Base-by-base conservation (phyloP, 805 yeast genomes). In the Candida tammaniensis region DNA sequence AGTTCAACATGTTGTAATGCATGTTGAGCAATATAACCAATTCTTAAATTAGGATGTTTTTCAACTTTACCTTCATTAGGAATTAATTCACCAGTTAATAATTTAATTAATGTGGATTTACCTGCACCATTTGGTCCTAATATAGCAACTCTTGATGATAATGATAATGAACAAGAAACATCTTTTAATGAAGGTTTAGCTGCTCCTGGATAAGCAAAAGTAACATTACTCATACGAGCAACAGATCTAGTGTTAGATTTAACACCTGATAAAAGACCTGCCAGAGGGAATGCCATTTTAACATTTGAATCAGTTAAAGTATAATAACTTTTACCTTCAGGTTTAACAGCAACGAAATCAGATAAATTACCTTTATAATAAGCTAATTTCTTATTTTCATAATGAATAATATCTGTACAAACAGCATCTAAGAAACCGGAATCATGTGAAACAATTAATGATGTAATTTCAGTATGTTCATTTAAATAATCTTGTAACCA, bases 91-190 rank as follows among this genome's bases (percentile, higher is more conserved):
- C 86, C 98, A 7, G 98, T 93, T 49, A 91, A 73, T 35, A 93
- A 71, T 64, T 91, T 91, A 64, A 93, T 91, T 54, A 93, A 74
- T 12, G 98, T 91, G 9, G 97, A 87, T 62, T 91, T 91, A 70
- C 98, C 98, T 34, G 98, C 98, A 74, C 98, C 98, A 60, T 91
- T 91, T 43, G 98, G 97, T 36, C 98, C 98, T 38, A 93, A 67
- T 52, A 93, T 80, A 29, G 98, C 98, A 44, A 91, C 96, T 68
- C 98, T 82, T 21, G 98, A 91, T n/a, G 96, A 86, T 47, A 91
- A 70, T 3, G 96, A 85, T 40, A 93, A 72, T n/a, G 96, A 84
- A 63, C 95, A 86, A 2, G 95, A 82, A 24, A 88, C 93, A 54
- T 85, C 55, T 19, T 61, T 55, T 51, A 91, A 70, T 2, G 95